Evolutionary conservation across 768 basidiomycete genomes (phyloP).

Genomic region (Amanita molliuscula): DNA sequence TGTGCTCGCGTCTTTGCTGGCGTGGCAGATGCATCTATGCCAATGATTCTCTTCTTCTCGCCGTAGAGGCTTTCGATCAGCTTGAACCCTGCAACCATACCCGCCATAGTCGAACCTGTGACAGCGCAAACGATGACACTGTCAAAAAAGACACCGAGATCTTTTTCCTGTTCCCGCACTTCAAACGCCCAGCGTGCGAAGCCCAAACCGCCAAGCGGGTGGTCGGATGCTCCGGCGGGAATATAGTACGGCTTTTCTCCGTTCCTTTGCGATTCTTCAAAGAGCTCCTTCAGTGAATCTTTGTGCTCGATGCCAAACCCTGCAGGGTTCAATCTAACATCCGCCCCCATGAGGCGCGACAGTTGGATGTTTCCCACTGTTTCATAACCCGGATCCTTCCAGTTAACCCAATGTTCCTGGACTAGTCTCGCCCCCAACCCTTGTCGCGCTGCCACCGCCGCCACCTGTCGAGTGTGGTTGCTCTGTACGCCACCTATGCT

Average conservation of each 20-base stretch:
- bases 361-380: slow-evolving; percentile 3
- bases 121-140: slow-evolving; percentile 2
- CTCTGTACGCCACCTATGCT: slow-evolving; percentile 3
- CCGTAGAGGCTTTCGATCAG: slow-evolving; percentile 1
- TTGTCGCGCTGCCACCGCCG: background rate
- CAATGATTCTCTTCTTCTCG: background rate
- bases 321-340: background rate
- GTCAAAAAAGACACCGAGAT: slow-evolving; percentile 3
- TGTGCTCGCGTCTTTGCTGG: slow-evolving; percentile 1
- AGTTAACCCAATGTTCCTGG: slow-evolving; percentile 5
- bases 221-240: slow-evolving; percentile 2
- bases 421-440: slow-evolving; percentile 1
- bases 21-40: slow-evolving; percentile 4
- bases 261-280: background rate
- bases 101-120: slow-evolving; percentile 5
- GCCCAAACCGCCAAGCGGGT: slow-evolving; percentile 2
- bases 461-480: slow-evolving; percentile 4
- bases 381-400: background rate
- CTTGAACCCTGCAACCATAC: slow-evolving; percentile 4
- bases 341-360: slow-evolving; percentile 3
- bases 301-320: slow-evolving; percentile 1
- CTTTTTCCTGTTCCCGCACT: slow-evolving; percentile 2
- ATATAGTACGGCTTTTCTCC: slow-evolving; percentile 5
- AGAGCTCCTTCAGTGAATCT: background rate
- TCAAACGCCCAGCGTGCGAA: slow-evolving; percentile 5